Evolutionary conservation across 2,329 filamentous ascomycete species (phyloP).

Genomic region (Rasamsonia emersonii): DNA sequence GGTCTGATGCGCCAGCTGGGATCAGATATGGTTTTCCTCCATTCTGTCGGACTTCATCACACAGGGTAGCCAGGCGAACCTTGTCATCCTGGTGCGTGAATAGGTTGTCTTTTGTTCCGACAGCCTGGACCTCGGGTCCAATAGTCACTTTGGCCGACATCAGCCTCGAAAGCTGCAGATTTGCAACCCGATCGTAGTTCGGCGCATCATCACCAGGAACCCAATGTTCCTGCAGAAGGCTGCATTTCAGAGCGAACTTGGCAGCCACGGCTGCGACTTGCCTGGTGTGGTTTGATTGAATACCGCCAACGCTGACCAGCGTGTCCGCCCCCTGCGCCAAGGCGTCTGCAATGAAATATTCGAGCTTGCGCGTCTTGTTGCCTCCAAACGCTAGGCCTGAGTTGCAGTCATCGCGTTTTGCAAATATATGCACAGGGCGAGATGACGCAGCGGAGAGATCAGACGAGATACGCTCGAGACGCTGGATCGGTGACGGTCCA

Average conservation of each 20-base stretch:
- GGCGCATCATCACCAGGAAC: slow-evolving; percentile 54
- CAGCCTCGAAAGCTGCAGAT: slow-evolving; percentile 60
- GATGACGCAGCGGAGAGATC: slow-evolving; percentile 52
- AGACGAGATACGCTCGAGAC: slow-evolving; percentile 55
- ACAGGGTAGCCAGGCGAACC: too few relatives aligned
- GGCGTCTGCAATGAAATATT: slow-evolving; percentile 61
- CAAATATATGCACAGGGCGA: slow-evolving; percentile 54
- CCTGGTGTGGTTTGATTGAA: slow-evolving; percentile 63
- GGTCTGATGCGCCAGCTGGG: slow-evolving; percentile 62
- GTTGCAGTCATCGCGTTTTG: slow-evolving; percentile 65
- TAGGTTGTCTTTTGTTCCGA: slow-evolving; percentile 61
- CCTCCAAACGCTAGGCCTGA: slow-evolving; percentile 59
- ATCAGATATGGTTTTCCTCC: slow-evolving; percentile 63
- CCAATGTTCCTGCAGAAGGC: slow-evolving; percentile 59
- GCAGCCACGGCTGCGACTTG: slow-evolving; percentile 57
- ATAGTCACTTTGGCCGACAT: too few relatives aligned
- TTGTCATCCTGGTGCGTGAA: slow-evolving; percentile 48
- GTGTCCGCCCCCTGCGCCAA: slow-evolving; percentile 50
- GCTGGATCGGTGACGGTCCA: slow-evolving; percentile 60
- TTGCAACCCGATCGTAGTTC: slow-evolving; percentile 57
- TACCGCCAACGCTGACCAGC: slow-evolving; percentile 57
- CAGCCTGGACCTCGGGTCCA: slow-evolving; percentile 49
- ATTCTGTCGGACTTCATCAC: slow-evolving; percentile 42
- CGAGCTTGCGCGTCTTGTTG: slow-evolving; percentile 62
- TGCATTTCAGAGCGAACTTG: slow-evolving; percentile 43